Evolutionary conservation across 495 filamentous ascomycete species (phyloP).

Genomic region (Trichoderma virens): DNA sequence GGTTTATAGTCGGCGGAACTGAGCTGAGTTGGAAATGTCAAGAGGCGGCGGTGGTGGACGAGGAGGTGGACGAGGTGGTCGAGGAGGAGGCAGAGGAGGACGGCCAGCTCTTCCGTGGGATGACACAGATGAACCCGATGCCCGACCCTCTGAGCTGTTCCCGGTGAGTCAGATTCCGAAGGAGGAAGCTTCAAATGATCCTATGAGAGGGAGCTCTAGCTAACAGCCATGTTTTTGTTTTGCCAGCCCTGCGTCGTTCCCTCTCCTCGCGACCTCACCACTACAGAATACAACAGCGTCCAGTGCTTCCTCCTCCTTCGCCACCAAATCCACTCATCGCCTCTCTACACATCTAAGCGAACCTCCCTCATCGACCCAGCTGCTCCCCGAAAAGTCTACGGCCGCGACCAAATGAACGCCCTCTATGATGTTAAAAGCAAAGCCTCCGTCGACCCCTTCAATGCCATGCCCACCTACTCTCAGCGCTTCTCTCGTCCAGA

Average conservation of each 20-base stretch:
- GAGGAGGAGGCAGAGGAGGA: slow-evolving; percentile 25
- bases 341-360: slow-evolving; percentile 41
- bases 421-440: slow-evolving; percentile 39
- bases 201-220: not conserved
- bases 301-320: slow-evolving; percentile 40
- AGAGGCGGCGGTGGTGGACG: slow-evolving; percentile 8
- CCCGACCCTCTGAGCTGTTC: slow-evolving; percentile 35
- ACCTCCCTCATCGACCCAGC: slow-evolving; percentile 16
- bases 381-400: slow-evolving; percentile 26
- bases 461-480: slow-evolving; percentile 42
- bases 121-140: slow-evolving; percentile 28
- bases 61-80: slow-evolving; percentile 26
- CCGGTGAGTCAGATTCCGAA: slow-evolving; percentile 23
- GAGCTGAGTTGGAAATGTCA: not conserved
- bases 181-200: not conserved
- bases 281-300: slow-evolving; percentile 35
- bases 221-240: not conserved
- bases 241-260: slow-evolving; percentile 37
- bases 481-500: slow-evolving; percentile 35
- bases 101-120: slow-evolving; percentile 27
- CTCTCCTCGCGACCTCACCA: slow-evolving; percentile 26
- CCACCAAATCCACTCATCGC: slow-evolving; percentile 37
- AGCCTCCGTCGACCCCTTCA: slow-evolving; percentile 45
- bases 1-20: not conserved
- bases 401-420: slow-evolving; percentile 42